Conservation (phyloP, 495 filamentous ascomycete genomes). For the Daldinia grandis region DNA sequence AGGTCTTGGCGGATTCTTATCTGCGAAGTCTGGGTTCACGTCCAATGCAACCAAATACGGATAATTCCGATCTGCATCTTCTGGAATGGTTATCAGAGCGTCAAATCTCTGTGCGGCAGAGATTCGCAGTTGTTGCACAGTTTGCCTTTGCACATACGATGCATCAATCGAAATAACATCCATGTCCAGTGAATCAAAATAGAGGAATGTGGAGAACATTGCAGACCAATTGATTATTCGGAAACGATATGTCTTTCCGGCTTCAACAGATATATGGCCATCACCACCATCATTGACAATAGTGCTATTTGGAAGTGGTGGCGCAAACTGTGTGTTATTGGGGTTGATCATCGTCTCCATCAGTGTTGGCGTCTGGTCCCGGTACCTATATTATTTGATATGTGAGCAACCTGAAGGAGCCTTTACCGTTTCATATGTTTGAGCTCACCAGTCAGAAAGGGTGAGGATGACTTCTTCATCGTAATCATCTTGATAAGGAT, state of each 20-base stretch:
- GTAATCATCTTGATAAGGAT: constrained; percentile 69
- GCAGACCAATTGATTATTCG: constrained; percentile 77
- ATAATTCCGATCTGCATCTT: constrained; percentile 60
- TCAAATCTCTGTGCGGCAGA: constrained; percentile 72
- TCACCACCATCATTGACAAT: constrained; percentile 73
- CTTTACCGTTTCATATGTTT: constrained; percentile 48
- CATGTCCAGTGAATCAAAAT: constrained; percentile 69
- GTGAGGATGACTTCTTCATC: constrained; percentile 68
- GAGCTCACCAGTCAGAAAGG: constrained; percentile 70
- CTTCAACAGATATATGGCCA: constrained; percentile 64
- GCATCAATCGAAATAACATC: constrained; percentile 66
- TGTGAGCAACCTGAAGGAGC: constrained; percentile 47
- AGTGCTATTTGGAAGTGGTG: constrained; percentile 67
- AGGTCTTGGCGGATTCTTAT: constrained; percentile 39
- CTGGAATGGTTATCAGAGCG: constrained; percentile 56
- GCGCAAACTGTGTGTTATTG: constrained; percentile 61
- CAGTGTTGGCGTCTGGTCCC: constrained; percentile 62
- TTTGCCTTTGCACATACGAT: constrained; percentile 48
- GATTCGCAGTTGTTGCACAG: constrained; percentile 53
- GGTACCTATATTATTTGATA: constrained; percentile 64
- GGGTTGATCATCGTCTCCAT: constrained; percentile 63
- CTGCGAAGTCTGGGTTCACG: constrained; percentile 53
- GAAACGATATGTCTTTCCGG: constrained; percentile 80
- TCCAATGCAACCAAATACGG: constrained; percentile 63
- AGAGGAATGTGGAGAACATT: constrained; percentile 67